These are phyloP conservation scores for Epichloe scottii DNA, from an alignment of 2,329 filamentous ascomycete genomes.

Conservation along the genomic window DNA sequence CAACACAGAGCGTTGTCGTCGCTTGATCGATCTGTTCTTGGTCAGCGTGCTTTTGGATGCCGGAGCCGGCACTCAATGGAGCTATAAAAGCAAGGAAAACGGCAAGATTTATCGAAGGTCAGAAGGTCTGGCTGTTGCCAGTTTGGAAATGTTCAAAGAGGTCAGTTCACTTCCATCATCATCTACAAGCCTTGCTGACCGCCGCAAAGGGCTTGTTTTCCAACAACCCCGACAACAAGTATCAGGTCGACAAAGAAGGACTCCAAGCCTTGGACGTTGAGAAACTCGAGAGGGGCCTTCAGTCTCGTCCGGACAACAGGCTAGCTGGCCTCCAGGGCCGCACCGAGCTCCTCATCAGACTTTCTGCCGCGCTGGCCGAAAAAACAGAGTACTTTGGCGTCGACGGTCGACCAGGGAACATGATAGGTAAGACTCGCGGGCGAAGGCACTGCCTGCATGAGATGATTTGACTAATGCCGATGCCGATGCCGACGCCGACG, in stretches of 20 bases:
- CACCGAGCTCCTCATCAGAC: slow-evolving; percentile 61
- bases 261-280: slow-evolving; percentile 63
- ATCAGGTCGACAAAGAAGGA: slow-evolving; percentile 78
- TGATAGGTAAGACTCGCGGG: slow-evolving; percentile 56
- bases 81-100: slow-evolving; percentile 83
- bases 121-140: slow-evolving; percentile 71
- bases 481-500: slow-evolving; percentile 19
- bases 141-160: slow-evolving; percentile 83
- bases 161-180: slow-evolving; percentile 15
- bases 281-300: slow-evolving; percentile 66
- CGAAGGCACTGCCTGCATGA: neutral
- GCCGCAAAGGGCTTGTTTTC: slow-evolving; percentile 61
- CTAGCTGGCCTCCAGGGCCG: slow-evolving; percentile 79
- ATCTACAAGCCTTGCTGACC: neutral
- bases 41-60: slow-evolving; percentile 75
- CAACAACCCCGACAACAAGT: slow-evolving; percentile 66
- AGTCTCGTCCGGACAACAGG: slow-evolving; percentile 68
- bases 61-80: slow-evolving; percentile 82
- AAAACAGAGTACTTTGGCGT: slow-evolving; percentile 76
- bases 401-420: slow-evolving; percentile 78
- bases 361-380: slow-evolving; percentile 60
- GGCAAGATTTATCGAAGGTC: slow-evolving; percentile 72
- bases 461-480: neutral
- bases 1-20: slow-evolving; percentile 58
- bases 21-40: slow-evolving; percentile 66